phyloP scores from a whole-genome alignment of 805 yeast genomes.

The Ascoidea asiatica region DNA sequence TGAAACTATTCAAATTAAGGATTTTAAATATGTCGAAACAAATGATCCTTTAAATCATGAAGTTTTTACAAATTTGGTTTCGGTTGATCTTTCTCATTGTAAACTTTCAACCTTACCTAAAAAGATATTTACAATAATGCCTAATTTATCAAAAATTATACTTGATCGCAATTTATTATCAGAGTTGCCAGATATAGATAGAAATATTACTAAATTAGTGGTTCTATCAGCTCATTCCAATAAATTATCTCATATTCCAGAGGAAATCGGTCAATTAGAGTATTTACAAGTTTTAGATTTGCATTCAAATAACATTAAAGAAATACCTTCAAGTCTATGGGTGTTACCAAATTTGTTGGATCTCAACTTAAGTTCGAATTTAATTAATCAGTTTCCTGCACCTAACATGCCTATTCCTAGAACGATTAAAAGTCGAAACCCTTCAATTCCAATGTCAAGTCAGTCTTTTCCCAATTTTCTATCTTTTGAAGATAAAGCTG shows the following conservation, averaged over 20 bases:
- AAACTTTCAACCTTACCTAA: constrained; percentile 29
- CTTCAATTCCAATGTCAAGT: too few species aligned
- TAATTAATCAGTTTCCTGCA: constrained; percentile 12
- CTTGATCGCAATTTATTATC: constrained; percentile 74
- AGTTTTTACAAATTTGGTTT: constrained; percentile 44
- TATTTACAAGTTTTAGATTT: background rate
- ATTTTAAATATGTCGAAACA: background rate
- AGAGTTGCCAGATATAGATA: constrained; percentile 55
- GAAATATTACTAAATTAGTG: constrained; percentile 39
- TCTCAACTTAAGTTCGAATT: constrained; percentile 88
- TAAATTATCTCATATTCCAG: constrained; percentile 58
- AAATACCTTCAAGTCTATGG: background rate
- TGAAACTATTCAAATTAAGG: background rate
- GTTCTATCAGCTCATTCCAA: constrained; percentile 61
- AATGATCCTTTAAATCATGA: background rate
- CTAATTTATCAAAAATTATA: constrained; percentile 55
- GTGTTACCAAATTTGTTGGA: constrained; percentile 40
- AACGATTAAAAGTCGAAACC: background rate
- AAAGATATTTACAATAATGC: constrained; percentile 19
- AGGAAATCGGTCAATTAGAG: constrained; percentile 30
- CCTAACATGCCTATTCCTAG: constrained; percentile 18
- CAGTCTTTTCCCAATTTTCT: too few species aligned
- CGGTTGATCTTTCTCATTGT: constrained; percentile 60
- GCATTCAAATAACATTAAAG: background rate
- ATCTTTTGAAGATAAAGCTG: background rate